Evolutionary conservation across 2,329 filamentous ascomycete species (phyloP).

Genomic region (Magnaporthiopsis incrustans): DNA sequence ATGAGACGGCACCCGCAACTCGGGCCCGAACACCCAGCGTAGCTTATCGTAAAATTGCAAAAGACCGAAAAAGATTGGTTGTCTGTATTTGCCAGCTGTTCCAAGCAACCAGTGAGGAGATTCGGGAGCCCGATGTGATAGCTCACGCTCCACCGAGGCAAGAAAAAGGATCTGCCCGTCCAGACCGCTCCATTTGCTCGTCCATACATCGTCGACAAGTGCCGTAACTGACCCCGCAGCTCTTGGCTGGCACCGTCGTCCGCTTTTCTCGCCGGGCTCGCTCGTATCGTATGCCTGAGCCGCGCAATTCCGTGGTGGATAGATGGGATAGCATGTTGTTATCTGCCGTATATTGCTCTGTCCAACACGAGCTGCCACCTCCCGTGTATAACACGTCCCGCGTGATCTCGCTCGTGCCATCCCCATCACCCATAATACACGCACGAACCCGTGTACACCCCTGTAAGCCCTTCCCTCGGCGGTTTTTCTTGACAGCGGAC

Average conservation of each 20-base stretch:
- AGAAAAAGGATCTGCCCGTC: not conserved
- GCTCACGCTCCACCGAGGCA: not conserved
- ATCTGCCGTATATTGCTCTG: not conserved
- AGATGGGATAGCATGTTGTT: not conserved
- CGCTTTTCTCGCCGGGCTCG: not conserved
- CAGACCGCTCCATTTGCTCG: not conserved
- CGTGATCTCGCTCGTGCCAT: not conserved
- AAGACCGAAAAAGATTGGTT: not conserved
- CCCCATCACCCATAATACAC: too few species aligned
- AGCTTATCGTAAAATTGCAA: not conserved
- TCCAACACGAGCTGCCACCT: not conserved
- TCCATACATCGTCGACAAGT: not conserved
- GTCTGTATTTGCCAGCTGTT: not conserved
- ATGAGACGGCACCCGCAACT: not conserved
- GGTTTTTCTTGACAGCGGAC: not conserved
- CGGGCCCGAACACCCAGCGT: not conserved
- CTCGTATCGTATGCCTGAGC: not conserved
- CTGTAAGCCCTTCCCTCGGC: not conserved
- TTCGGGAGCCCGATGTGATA: not conserved
- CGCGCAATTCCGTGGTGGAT: not conserved
- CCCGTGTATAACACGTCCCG: not conserved
- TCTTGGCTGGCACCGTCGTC: not conserved
- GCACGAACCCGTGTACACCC: too few species aligned
- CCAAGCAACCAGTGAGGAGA: not conserved
- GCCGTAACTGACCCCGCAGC: not conserved